These are phyloP conservation scores for Dalechampia spathulata DNA, from an alignment of 441 rosid genomes.

Conservation along the genomic window DNA sequence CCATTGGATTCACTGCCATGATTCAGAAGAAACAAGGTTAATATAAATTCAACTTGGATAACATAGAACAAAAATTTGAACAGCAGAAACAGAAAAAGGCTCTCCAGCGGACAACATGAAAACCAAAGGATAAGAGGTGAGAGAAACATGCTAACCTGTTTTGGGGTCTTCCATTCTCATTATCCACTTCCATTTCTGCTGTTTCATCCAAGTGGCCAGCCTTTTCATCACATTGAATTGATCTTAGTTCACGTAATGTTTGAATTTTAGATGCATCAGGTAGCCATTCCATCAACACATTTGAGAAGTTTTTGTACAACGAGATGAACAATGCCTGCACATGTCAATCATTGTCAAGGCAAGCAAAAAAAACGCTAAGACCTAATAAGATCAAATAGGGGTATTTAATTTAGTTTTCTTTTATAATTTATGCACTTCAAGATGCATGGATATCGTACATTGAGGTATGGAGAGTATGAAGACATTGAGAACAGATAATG, in stretches of 20 bases:
- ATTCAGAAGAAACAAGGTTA: slow-evolving; percentile 7
- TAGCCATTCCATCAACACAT: slow-evolving; percentile 63
- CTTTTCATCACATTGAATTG: slow-evolving; percentile 44
- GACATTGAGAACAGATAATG: too few species aligned
- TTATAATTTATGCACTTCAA: not conserved
- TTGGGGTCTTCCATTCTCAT: slow-evolving; percentile 57
- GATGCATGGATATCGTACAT: not conserved
- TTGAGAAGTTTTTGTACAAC: slow-evolving; percentile 61
- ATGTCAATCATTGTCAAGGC: slow-evolving; percentile 13
- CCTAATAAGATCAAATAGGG: too few species aligned
- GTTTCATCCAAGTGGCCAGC: slow-evolving; percentile 49
- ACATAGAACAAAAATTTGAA: not conserved
- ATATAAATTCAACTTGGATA: not conserved
- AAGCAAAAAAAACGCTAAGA: too few species aligned
- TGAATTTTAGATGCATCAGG: slow-evolving; percentile 66
- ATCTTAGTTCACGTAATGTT: slow-evolving; percentile 53
- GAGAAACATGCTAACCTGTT: slow-evolving; percentile 23
- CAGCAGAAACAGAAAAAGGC: not conserved
- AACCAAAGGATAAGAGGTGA: not conserved
- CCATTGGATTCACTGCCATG: slow-evolving; percentile 52
- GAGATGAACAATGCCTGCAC: slow-evolving; percentile 60
- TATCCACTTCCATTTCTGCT: slow-evolving; percentile 77
- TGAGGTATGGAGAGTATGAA: not conserved
- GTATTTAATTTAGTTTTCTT: not conserved
- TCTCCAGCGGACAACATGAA: not conserved